Evolutionary conservation across 2,329 filamentous ascomycete genomes (phyloP).

Genomic region (Trichophyton schoenleinii): DNA sequence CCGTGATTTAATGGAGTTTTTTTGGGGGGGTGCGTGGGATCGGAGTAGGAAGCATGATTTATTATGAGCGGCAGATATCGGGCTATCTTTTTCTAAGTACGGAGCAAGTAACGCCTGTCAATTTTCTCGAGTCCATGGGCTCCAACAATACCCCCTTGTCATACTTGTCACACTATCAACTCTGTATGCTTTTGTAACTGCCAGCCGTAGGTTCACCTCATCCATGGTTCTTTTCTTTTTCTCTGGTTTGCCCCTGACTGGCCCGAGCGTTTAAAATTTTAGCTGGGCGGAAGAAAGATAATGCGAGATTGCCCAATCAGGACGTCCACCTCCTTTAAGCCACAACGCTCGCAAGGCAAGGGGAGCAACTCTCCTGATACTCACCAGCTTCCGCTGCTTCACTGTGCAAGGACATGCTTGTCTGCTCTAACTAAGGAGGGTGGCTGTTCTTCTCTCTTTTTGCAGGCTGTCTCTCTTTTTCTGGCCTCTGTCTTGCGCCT

Average conservation of each 20-base stretch:
- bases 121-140: too few relatives aligned
- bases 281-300: not conserved
- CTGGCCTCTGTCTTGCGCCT: not conserved
- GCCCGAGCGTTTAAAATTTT: not conserved
- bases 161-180: too few relatives aligned
- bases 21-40: too few relatives aligned
- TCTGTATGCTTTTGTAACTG: too few relatives aligned
- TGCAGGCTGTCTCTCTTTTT: not conserved
- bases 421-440: not conserved
- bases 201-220: not conserved
- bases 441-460: not conserved
- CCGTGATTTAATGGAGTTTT: not conserved
- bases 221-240: not conserved
- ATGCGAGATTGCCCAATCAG: not conserved
- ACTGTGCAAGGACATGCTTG: not conserved
- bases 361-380: too few relatives aligned
- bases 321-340: not conserved
- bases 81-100: not conserved
- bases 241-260: not conserved
- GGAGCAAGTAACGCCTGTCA: too few relatives aligned
- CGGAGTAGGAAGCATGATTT: not conserved
- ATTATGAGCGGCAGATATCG: not conserved
- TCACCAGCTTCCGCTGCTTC: not conserved
- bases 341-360: not conserved
- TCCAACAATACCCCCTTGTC: too few relatives aligned